These are phyloP conservation scores for Paxillus ammoniavirescens DNA, from an alignment of 768 basidiomycete species.

Conservation along the genomic window DNA sequence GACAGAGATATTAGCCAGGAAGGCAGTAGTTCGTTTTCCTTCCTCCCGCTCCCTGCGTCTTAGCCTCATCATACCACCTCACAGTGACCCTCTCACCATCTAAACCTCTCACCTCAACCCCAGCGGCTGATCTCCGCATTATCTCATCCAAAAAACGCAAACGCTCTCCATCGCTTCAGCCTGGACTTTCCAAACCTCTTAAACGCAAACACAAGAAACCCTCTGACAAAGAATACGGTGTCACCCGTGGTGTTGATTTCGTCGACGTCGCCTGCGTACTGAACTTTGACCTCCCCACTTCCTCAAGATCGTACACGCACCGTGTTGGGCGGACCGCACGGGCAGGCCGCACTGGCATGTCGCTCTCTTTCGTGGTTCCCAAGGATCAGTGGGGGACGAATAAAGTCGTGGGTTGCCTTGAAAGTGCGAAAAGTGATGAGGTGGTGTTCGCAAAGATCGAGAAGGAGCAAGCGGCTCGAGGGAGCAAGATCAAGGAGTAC, in stretches of 20 bases:
- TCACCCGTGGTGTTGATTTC: constrained; percentile 96
- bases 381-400: constrained; percentile 66
- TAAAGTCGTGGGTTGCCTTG: constrained; percentile 67
- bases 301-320: constrained; percentile 88
- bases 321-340: constrained; percentile 96
- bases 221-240: constrained; percentile 81
- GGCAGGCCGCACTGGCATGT: constrained; percentile 90
- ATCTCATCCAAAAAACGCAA: constrained; percentile 54
- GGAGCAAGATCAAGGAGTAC: constrained; percentile 75
- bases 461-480: constrained; percentile 62
- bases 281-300: constrained; percentile 95
- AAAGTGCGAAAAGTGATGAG: constrained; percentile 75
- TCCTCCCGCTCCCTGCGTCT: background rate
- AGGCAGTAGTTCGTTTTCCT: constrained; percentile 31
- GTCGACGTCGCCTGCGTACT: constrained; percentile 95
- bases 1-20: background rate
- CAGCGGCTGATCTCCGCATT: constrained; percentile 6
- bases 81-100: constrained; percentile 59
- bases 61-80: constrained; percentile 25
- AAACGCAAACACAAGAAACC: constrained; percentile 53
- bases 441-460: constrained; percentile 63
- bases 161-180: constrained; percentile 42
- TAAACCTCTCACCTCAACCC: constrained; percentile 19
- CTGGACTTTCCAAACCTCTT: constrained; percentile 37
- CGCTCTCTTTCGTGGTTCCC: constrained; percentile 85